Evolutionary conservation across 257 asterid species (phyloP).

Genomic region (Prunella vulgaris): DNA sequence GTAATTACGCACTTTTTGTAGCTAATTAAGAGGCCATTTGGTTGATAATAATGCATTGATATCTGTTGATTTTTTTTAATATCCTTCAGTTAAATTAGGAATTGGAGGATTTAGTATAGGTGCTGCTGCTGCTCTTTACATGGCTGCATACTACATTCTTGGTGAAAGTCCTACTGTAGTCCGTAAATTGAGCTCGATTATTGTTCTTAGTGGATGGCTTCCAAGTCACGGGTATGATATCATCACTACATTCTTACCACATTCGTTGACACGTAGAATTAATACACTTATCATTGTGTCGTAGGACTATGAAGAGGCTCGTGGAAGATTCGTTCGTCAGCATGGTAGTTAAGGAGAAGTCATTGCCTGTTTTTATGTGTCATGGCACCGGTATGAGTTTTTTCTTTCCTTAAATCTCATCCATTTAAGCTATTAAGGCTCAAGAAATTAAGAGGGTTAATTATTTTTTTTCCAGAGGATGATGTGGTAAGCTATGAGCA

Average conservation of each 20-base stretch:
- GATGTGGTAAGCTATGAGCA: slow-evolving; percentile 51
- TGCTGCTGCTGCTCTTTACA: slow-evolving; percentile 30
- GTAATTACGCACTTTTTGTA: background rate
- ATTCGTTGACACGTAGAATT: background rate
- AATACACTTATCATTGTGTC: background rate
- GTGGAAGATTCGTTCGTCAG: slow-evolving; percentile 34
- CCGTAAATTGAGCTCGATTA: slow-evolving; percentile 20
- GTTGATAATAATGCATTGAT: background rate
- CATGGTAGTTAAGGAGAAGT: slow-evolving; percentile 32
- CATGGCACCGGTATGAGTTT: slow-evolving; percentile 36
- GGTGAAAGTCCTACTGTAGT: slow-evolving; percentile 27
- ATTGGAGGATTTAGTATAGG: slow-evolving; percentile 47
- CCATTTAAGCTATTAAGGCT: background rate
- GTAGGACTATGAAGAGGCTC: slow-evolving; percentile 39
- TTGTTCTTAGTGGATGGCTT: slow-evolving; percentile 59
- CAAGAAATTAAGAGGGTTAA: background rate
- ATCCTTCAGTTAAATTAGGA: slow-evolving; percentile 53
- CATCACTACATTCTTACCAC: background rate
- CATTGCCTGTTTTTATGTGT: slow-evolving; percentile 47
- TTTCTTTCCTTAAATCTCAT: background rate
- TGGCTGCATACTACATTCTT: slow-evolving; percentile 47
- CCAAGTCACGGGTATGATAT: slow-evolving; percentile 45
- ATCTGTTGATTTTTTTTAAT: too few species aligned
- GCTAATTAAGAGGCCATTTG: background rate
- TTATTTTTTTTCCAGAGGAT: slow-evolving; percentile 55